Evolutionary conservation across 306 rosid species (phyloP).

Genomic region (Acacia crassicarpa): DNA sequence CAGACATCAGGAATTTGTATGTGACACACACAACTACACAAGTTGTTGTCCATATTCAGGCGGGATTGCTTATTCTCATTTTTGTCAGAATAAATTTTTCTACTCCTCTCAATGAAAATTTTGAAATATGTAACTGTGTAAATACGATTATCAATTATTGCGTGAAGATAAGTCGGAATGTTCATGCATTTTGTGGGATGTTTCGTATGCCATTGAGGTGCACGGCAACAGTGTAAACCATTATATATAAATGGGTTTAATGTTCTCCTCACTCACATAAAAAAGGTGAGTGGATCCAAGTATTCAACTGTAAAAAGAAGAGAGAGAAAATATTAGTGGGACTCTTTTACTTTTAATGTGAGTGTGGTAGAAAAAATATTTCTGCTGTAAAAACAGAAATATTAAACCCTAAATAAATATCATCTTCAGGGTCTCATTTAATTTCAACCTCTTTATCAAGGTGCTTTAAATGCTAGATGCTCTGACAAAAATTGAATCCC

Average conservation of each 20-base stretch:
- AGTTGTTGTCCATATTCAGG: not conserved
- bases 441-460: not conserved
- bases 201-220: not conserved
- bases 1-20: not conserved
- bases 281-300: too few species aligned
- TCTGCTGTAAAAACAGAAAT: too few species aligned
- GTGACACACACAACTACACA: not conserved
- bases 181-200: not conserved
- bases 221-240: not conserved
- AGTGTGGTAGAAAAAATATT: too few species aligned
- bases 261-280: too few species aligned
- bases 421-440: not conserved
- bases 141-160: slow-evolving; percentile 1
- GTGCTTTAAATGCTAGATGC: not conserved
- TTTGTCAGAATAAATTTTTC: not conserved
- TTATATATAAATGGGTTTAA: too few species aligned
- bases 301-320: too few species aligned
- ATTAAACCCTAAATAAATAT: too few species aligned
- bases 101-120: not conserved
- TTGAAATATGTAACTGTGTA: slow-evolving; percentile 22
- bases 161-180: not conserved
- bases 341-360: too few species aligned
- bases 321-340: too few species aligned
- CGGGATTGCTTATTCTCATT: slow-evolving; percentile 16
- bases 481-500: not conserved